phyloP scores from a whole-genome alignment of 805 yeast genomes.

The Ascoidea rubescens region DNA sequence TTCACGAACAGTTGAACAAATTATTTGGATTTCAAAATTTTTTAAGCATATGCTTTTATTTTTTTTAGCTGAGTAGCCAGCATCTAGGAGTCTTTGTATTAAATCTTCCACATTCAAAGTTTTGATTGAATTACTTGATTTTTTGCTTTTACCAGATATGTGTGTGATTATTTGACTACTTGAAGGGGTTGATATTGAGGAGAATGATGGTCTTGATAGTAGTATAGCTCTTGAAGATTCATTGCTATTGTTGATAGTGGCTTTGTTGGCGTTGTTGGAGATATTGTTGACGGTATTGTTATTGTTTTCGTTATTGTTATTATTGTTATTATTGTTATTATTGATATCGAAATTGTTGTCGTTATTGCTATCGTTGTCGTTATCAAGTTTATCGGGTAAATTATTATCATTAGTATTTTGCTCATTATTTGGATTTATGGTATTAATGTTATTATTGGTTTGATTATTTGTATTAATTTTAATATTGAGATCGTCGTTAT shows the following conservation, averaged over 20 bases:
- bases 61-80: slow-evolving; percentile 91
- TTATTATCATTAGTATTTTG: no score
- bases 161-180: slow-evolving; percentile 1
- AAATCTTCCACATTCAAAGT: slow-evolving; percentile 61
- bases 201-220: slow-evolving; percentile 2
- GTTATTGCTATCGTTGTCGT: not conserved
- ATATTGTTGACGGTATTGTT: not conserved
- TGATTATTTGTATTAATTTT: no score
- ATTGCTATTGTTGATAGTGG: not conserved
- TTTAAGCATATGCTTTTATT: slow-evolving; percentile 82
- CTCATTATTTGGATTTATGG: no score
- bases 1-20: slow-evolving; percentile 82
- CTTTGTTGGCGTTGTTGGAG: slow-evolving; percentile 1
- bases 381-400: not conserved
- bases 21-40: slow-evolving; percentile 73
- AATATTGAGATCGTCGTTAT: no score
- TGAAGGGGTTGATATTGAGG: slow-evolving; percentile 3
- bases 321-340: not conserved
- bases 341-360: not conserved
- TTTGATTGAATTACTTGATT: not conserved
- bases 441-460: no score
- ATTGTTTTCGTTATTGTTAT: not conserved
- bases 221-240: not conserved
- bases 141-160: not conserved
- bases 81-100: slow-evolving; percentile 83